phyloP scores from a whole-genome alignment of 176 grass and related monocot genomes.

The Otatea glauca region DNA sequence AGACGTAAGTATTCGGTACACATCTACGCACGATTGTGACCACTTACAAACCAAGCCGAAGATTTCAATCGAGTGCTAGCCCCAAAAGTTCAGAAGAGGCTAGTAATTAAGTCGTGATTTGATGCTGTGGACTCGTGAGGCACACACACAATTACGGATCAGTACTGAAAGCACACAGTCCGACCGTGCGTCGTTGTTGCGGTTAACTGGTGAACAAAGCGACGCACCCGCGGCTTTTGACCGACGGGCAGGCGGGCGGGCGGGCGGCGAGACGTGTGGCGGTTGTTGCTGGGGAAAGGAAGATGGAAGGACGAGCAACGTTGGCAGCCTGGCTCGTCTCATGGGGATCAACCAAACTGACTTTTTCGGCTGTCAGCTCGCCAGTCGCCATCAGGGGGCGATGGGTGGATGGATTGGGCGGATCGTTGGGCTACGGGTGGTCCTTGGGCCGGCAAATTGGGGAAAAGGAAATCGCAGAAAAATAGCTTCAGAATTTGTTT shows the following conservation, averaged over 20 bases:
- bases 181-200: background rate
- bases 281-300: background rate
- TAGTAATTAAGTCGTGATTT: background rate
- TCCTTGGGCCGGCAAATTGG: background rate
- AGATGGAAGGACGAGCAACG: background rate
- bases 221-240: background rate
- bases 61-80: background rate
- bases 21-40: background rate
- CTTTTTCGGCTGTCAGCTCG: constrained; percentile 20
- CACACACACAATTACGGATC: background rate
- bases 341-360: background rate
- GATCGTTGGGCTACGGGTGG: background rate
- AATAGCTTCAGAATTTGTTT: background rate
- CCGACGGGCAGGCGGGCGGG: background rate
- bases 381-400: background rate
- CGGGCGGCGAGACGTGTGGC: background rate
- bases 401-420: background rate
- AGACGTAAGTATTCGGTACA: background rate
- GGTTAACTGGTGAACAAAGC: background rate
- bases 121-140: background rate
- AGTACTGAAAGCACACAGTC: background rate
- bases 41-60: background rate
- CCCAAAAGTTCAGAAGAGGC: background rate
- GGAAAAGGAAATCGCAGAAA: background rate
- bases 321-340: background rate